Evolutionary conservation across 108 stramenopile species (phyloP).

Genomic region (Pseudonitzschia pungens): DNA sequence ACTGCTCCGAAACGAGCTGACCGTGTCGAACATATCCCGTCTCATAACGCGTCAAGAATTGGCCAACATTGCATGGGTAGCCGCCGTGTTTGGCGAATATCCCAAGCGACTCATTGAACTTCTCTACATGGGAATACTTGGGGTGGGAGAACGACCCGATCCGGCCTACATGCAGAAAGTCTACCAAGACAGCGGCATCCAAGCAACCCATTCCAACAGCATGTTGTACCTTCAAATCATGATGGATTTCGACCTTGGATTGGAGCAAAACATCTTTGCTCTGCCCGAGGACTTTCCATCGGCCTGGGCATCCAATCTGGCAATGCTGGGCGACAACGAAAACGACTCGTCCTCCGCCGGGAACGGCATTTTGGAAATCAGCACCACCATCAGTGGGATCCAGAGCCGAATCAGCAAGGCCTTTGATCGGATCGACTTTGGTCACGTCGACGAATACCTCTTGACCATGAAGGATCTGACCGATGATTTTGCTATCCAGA

Average conservation of each 20-base stretch:
- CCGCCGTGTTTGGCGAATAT: slow-evolving; percentile 65
- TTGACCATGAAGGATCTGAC: slow-evolving; percentile 52
- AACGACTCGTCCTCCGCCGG: background rate
- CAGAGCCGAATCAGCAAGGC: slow-evolving; percentile 58
- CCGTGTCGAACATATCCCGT: slow-evolving; percentile 42
- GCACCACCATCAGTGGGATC: slow-evolving; percentile 57
- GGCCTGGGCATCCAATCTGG: slow-evolving; percentile 58
- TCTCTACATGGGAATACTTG: slow-evolving; percentile 65
- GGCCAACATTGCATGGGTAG: slow-evolving; percentile 70
- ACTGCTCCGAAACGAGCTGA: slow-evolving; percentile 34
- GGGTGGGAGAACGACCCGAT: slow-evolving; percentile 43
- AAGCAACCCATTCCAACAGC: slow-evolving; percentile 40
- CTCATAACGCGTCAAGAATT: slow-evolving; percentile 75
- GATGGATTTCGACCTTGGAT: slow-evolving; percentile 50
- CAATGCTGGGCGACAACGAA: slow-evolving; percentile 12
- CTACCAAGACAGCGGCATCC: slow-evolving; percentile 39
- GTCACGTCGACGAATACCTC: slow-evolving; percentile 66
- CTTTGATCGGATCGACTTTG: slow-evolving; percentile 68
- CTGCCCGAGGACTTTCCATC: slow-evolving; percentile 67
- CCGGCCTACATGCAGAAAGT: slow-evolving; percentile 28
- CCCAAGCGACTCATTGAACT: slow-evolving; percentile 52
- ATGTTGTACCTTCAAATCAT: slow-evolving; percentile 63
- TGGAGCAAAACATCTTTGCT: slow-evolving; percentile 33
- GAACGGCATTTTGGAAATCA: slow-evolving; percentile 35
- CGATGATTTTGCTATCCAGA: slow-evolving; percentile 40